Evolutionary conservation across 306 rosid genomes (phyloP), one percentile per base, ranked within the genome.

Genomic region (Dalbergia cochinchinensis): DNA sequence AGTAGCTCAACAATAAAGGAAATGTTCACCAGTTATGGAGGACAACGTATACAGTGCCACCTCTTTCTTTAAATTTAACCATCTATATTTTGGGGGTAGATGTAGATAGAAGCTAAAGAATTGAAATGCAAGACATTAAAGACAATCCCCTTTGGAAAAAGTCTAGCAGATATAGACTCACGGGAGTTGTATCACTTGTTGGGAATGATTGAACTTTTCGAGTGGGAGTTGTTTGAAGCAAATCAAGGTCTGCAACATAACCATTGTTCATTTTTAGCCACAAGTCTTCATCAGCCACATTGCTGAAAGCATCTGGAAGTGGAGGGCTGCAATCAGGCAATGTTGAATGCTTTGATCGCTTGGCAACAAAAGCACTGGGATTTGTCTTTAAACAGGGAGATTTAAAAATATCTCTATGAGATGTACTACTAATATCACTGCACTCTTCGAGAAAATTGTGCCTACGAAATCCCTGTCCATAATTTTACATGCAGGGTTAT

Each of bases 211-310:
- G 94, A 85, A 86, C 86, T 82, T 86, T 86, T 78, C 89, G 87
- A 19, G 89, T 72, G 1, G 99, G 98, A 78, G 97, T 93, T 45
- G 69, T 79, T 85, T 95, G 92, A 89, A 91, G 91, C 20, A 89
- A 89, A 80, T 95, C 97, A 77, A 95, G 98, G 80, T 95, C 91
- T 59, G 89, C 96, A 62, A 90, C 79, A 66, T 66, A 93, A 65
- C 97, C 99, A 44, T 90, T 92, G 81, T 95, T 95, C 97, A 95
- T 83, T 86, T 95, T 93, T 85, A 93, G 48, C 99, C 99, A 95
- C 51, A 86, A 81, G 69, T 95, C 97, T 83, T 95, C 99, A 82
- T 95, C 99, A 41, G 87, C 98, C 67, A 93, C 93, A 41, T 90
- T 87, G 81, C 91, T 89, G 83, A 93, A 82, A 65, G 91, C 83